phyloP scores from a whole-genome alignment of 305 asterid species.

The Solanum hybrid region DNA sequence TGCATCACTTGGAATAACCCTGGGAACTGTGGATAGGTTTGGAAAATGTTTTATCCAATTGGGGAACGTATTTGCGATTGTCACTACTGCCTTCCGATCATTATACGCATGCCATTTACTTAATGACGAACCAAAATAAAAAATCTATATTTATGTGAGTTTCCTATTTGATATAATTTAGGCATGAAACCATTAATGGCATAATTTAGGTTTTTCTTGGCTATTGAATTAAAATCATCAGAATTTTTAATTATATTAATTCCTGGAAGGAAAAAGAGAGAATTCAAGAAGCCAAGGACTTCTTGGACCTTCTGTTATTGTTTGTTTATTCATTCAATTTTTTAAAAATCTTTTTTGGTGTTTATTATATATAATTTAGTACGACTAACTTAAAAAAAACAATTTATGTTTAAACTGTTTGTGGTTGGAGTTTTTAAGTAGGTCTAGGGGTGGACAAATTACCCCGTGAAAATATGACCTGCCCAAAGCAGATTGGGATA shows the following conservation, averaged over 20 bases:
- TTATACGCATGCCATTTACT: neutral
- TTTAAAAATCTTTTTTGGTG: neutral
- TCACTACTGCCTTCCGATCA: neutral
- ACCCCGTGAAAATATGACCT: neutral
- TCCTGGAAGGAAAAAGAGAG: neutral
- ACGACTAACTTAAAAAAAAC: neutral
- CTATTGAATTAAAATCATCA: neutral
- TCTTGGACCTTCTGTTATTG: neutral
- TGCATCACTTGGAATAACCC: neutral
- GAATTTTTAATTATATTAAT: neutral
- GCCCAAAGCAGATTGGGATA: neutral
- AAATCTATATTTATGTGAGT: neutral
- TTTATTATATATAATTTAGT: neutral
- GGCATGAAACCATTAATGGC: neutral
- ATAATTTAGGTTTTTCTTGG: neutral
- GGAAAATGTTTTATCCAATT: neutral
- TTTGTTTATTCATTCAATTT: neutral
- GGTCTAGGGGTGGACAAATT: neutral
- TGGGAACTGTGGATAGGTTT: neutral
- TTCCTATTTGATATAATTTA: neutral
- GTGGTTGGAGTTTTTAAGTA: neutral
- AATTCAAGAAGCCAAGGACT: neutral
- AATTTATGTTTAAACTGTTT: neutral
- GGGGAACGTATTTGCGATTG: neutral
- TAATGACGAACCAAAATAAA: neutral